Evolutionary conservation across 345 rosid genomes (phyloP), one percentile per base, ranked within the genome.

Genomic region (Lenwebbia sp.): DNA sequence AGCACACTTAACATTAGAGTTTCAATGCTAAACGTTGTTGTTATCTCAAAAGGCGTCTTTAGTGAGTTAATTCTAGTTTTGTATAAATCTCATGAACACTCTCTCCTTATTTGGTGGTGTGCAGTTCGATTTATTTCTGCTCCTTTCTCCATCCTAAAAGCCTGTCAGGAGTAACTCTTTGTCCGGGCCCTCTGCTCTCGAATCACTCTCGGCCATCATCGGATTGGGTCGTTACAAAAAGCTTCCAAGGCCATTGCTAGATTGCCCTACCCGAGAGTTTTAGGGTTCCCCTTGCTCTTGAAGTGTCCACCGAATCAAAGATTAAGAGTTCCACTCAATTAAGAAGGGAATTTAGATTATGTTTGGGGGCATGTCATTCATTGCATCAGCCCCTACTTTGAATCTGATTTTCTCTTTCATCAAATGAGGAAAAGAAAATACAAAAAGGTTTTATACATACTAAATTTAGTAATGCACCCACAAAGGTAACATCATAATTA

Each of bases 131-230:
- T 65, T 2, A 33, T 65, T 33, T 22, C 0, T 17, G 13, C 25
- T 9, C 11, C 7, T 33, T 33, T 65, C 1, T 0, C 2, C 6
- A 0, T 17, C 41, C 8, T 4, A 65, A 17, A 65, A 65, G 41
- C 22, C 4, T 30, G 13, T 65, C 1, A 17, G 1, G 11, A 65
- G 1, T 19, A 5, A 7, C 21, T 65, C 11, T 5, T 30, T 65
- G 17, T 15, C 17, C 0, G 1, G 0, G 2, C 21, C 5, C 5
- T 65, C 11, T 65, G 3, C 2, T 4, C 5, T 8, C 6, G 8
- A 7, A 17, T 28, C 17, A 7, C 40, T 62, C 33, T 30, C 3
- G 33, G 21, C n/a, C 40, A 9, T 62, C 1, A 0, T 7, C 0
- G 2, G 11, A 62, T 15, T 1, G 10, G 75, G 22, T 62, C 9